Base-by-base conservation (phyloP, 2,329 filamentous ascomycete species). In the Tolypocladium inflatum region DNA sequence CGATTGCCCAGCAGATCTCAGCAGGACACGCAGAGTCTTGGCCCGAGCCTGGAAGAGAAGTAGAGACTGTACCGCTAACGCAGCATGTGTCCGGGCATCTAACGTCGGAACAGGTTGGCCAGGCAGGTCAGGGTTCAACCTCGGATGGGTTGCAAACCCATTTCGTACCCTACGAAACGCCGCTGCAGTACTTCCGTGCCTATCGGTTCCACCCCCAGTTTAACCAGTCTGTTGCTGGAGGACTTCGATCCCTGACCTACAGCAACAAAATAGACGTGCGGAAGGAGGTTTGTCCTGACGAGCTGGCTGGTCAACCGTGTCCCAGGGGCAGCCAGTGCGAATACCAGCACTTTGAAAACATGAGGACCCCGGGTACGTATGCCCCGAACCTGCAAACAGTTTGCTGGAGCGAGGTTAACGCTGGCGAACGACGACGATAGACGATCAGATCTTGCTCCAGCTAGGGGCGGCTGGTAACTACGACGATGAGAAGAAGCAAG, bases 201-300 rank as follows among this genome's bases (percentile, higher is more conserved):
- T 99, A 90, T 74, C 90, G 93, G 65, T 97, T 93, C 70, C 92
- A 97, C 69, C 90, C 90, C 38, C 78, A 83, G 55, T 97, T 86
- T 74, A 77, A 79, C 63, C 73, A 87, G 55, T 77, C 83, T 58
- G 85, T 96, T 58, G 71, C 83, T 58, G 88, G 87, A 61, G 93
- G 93, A 50, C 87, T 91, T 68, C 87, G 88, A 69, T 97, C 94
- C 63, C 80, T 95, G 77, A 97, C 92, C 50, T 97, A 93, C 76
- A 97, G 90, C 75, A 90, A 96, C 73, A 87, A 86, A 65, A 96
- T 99, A 73, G 86, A 97, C 70, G 80, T 86, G 30, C 79, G 84
- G 60, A 86, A 82, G 65, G 82, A 83, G 61, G 69, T 97, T 54
- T 99, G 94, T 73, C 87, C 85, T 42, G 87, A 84, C 66, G 90